These are phyloP conservation scores for Ascochyta fabae DNA, from an alignment of 2,329 filamentous ascomycete genomes.

Conservation along the genomic window DNA sequence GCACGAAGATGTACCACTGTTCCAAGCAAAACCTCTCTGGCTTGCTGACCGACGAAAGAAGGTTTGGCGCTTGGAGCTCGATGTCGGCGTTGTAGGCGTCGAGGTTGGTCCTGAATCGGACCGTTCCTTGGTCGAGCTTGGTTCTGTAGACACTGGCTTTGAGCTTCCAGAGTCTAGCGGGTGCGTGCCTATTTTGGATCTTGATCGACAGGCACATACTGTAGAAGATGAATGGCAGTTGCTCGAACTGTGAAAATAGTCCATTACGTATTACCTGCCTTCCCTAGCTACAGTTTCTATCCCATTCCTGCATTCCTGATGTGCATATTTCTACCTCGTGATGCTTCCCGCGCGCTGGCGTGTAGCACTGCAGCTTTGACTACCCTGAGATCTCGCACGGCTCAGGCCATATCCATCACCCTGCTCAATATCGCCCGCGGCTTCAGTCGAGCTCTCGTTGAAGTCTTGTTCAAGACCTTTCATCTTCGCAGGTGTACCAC, in stretches of 20 bases:
- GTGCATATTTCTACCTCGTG: conserved; percentile 3
- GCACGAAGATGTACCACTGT: neutral
- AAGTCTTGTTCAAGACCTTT: conserved; percentile 36
- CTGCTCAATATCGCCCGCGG: conserved; percentile 19
- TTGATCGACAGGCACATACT: neutral
- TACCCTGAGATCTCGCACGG: conserved; percentile 9
- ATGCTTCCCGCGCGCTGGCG: conserved; percentile 35
- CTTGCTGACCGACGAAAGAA: conserved; percentile 3
- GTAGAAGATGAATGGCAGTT: conserved; percentile 11
- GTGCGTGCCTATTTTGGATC: neutral
- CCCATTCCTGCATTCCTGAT: neutral
- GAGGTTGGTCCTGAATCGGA: conserved; percentile 2
- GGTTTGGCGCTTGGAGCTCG: conserved; percentile 23
- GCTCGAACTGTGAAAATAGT: neutral
- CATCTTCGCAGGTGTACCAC: conserved; percentile 51
- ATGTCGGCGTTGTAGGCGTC: conserved; percentile 12
- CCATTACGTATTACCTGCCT: neutral
- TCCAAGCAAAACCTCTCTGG: conserved; percentile 5
- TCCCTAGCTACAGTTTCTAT: no score
- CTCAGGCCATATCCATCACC: neutral
- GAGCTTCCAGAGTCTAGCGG: conserved; percentile 10
- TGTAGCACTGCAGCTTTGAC: conserved; percentile 23
- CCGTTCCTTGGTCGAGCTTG: conserved; percentile 2
- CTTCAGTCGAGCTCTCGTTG: conserved; percentile 23
- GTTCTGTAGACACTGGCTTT: neutral